A percentile compares a stretch with the other conserved stretches of the same genome.
Conservation (phyloP, 2,329 filamentous ascomycete species). For the Hymenoscyphus scutula region DNA sequence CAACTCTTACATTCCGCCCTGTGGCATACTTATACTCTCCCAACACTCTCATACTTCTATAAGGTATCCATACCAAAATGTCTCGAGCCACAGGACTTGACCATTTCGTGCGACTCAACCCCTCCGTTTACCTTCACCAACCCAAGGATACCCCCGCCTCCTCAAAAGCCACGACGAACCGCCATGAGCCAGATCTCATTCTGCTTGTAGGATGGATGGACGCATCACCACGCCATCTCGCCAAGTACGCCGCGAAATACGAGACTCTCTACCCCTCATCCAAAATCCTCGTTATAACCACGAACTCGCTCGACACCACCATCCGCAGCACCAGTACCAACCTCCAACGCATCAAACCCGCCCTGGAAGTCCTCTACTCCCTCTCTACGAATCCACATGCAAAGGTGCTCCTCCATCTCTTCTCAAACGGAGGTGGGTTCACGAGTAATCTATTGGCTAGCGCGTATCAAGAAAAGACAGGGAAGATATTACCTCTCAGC, state of each 20-base stretch:
- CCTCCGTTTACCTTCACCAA: slow-evolving; percentile 41
- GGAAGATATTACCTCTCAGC: slow-evolving; percentile 37
- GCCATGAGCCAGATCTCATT: slow-evolving; percentile 39
- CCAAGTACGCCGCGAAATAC: slow-evolving; percentile 48
- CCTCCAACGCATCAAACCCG: slow-evolving; percentile 42
- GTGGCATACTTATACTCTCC: no score
- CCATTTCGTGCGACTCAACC: slow-evolving; percentile 40
- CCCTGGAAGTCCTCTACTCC: slow-evolving; percentile 37
- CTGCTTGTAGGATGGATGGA: slow-evolving; percentile 48
- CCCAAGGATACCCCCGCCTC: slow-evolving; percentile 23
- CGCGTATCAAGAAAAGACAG: slow-evolving; percentile 38
- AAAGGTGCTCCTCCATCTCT: slow-evolving; percentile 37
- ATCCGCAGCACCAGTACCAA: slow-evolving; percentile 33
- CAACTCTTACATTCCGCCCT: no score
- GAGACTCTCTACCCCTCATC: slow-evolving; percentile 42
- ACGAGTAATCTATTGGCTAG: slow-evolving; percentile 40
- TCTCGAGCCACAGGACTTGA: slow-evolving; percentile 15
- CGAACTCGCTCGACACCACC: slow-evolving; percentile 44
- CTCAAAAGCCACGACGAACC: neutral
- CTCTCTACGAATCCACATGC: slow-evolving; percentile 18
- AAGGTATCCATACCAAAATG: neutral
- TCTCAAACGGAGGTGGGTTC: slow-evolving; percentile 49
- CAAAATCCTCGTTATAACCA: slow-evolving; percentile 50
- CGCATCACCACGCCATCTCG: slow-evolving; percentile 42
- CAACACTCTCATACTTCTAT: no score